Percentiles rank a stretch among this genome's conserved stretches.
These are phyloP conservation scores for Nepenthes alata DNA, from an alignment of 179 eudicot species.

Conservation along the genomic window DNA sequence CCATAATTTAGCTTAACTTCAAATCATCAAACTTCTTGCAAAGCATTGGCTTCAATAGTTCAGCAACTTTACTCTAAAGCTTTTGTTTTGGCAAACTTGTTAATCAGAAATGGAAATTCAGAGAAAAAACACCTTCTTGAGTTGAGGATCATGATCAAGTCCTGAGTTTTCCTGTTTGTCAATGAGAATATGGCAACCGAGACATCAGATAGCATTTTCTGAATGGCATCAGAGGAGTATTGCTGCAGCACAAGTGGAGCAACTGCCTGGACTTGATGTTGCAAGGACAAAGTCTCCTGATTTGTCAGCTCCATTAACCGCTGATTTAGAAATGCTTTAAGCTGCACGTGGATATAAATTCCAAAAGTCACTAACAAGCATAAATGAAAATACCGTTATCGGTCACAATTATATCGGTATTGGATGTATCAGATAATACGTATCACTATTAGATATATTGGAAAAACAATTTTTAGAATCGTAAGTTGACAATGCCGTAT, in stretches of 20 bases:
- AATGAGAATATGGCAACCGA: constrained; percentile 56
- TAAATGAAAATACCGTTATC: background rate
- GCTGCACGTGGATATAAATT: constrained; percentile 23
- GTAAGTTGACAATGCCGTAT: too few species aligned
- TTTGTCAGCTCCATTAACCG: constrained; percentile 62
- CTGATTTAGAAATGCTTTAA: constrained; percentile 81
- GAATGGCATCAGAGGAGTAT: constrained; percentile 64
- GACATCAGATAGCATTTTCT: constrained; percentile 63
- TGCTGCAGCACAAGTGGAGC: constrained; percentile 90
- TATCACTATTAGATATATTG: too few species aligned
- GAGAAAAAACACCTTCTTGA: constrained; percentile 57
- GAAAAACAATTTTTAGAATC: too few species aligned
- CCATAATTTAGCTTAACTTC: too few species aligned
- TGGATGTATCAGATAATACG: too few species aligned
- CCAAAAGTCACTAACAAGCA: background rate
- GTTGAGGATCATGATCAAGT: constrained; percentile 87
- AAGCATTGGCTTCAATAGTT: too few species aligned
- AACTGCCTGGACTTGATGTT: constrained; percentile 93
- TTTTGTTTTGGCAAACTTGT: background rate
- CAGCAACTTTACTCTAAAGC: background rate
- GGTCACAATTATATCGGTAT: too few species aligned
- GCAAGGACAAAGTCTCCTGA: constrained; percentile 73
- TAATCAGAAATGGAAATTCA: background rate
- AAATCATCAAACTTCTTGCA: too few species aligned
- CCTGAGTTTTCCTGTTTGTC: constrained; percentile 69